Percentiles rank a stretch among this genome's conserved stretches.
Conservation (phyloP, 2,329 filamentous ascomycete genomes). For the Exophiala bonariae region DNA sequence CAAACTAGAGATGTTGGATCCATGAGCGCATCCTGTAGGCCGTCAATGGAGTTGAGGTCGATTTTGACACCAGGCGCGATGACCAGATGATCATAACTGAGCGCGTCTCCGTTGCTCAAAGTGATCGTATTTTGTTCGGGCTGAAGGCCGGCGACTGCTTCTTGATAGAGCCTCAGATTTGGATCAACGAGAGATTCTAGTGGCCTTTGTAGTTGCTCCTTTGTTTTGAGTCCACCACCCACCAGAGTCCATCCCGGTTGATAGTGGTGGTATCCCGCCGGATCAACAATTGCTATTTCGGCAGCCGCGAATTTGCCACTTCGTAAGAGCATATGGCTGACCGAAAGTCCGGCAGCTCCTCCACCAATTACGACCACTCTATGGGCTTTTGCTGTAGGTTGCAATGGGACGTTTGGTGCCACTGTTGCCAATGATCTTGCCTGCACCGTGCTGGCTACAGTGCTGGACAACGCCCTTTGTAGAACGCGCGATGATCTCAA, state of each 20-base stretch:
- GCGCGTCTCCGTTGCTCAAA: conserved; percentile 54
- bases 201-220: conserved; percentile 57
- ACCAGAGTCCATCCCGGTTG: conserved; percentile 71
- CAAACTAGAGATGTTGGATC: conserved; percentile 52
- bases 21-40: conserved; percentile 57
- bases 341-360: conserved; percentile 64
- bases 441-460: too few species aligned
- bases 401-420: too few species aligned
- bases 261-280: conserved; percentile 64
- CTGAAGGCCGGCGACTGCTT: conserved; percentile 50
- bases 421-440: too few species aligned
- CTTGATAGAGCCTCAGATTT: conserved; percentile 63
- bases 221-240: conserved; percentile 64
- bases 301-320: conserved; percentile 56
- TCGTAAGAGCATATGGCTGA: conserved; percentile 67
- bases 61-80: conserved; percentile 60
- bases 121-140: conserved; percentile 60
- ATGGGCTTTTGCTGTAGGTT: conserved; percentile 51
- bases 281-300: conserved; percentile 67
- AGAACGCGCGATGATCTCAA: too few species aligned
- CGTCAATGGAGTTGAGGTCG: conserved; percentile 54
- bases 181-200: conserved; percentile 55
- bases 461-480: too few species aligned
- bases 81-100: conserved; percentile 65
- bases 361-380: conserved; percentile 68